Conservation (phyloP, 768 basidiomycete species). For the Steccherinum ochraceum region DNA sequence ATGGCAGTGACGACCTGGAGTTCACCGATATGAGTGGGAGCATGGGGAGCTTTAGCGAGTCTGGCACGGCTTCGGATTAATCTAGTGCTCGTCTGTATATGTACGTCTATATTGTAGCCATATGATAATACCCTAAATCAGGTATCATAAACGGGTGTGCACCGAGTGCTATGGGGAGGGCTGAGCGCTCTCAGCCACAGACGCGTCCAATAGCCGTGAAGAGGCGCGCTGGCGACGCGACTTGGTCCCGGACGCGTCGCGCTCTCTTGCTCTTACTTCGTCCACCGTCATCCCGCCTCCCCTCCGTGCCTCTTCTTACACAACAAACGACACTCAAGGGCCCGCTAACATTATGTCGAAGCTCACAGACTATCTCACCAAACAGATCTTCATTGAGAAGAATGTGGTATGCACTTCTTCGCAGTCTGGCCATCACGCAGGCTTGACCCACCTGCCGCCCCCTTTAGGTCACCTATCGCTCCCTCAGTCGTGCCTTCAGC, state of each 20-base stretch:
- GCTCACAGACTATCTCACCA: constrained; percentile 35
- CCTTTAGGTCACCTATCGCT: constrained; percentile 70
- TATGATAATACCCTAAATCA: neutral
- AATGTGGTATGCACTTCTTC: constrained; percentile 30
- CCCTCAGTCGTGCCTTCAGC: constrained; percentile 61
- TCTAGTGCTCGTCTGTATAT: neutral
- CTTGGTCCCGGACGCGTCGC: no score
- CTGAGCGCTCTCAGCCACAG: no score
- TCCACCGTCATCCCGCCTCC: no score
- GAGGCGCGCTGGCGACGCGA: neutral
- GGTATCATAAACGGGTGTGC: no score
- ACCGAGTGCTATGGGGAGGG: neutral
- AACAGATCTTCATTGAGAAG: constrained; percentile 38
- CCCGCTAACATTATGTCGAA: neutral
- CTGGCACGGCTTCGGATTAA: neutral
- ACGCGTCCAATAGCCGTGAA: neutral
- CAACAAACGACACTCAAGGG: no score
- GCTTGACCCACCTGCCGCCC: neutral
- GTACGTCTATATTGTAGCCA: neutral
- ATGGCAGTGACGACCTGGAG: constrained; percentile 21
- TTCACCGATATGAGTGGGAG: constrained; percentile 24
- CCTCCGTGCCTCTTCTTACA: no score
- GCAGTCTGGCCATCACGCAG: neutral
- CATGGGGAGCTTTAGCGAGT: constrained; percentile 24
- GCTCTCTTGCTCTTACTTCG: no score